Evolutionary conservation across 2,329 filamentous ascomycete genomes (phyloP), one percentile per base, ranked within the genome.

Genomic region (Botryosphaeria dothidea): DNA sequence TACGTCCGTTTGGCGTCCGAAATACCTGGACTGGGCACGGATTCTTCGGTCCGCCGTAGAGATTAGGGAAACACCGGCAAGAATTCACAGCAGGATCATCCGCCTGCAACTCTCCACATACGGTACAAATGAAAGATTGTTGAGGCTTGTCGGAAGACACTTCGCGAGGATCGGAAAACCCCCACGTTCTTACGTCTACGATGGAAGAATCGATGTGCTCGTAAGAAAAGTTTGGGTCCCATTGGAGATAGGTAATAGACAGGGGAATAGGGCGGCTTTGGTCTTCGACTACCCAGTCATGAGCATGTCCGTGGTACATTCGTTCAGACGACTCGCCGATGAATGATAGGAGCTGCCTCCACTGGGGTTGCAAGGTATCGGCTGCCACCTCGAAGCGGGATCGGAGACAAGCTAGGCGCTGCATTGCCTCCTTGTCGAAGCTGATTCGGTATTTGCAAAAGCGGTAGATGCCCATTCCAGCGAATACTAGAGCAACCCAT

Each of bases 391-490:
- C 82, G n/a, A 86, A 78, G 17, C 82, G 77, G 29, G 81, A 78
- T 45, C 78, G 73, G 8, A 85, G 70, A 34, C 75, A 75, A 17
- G 76, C 75, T 6, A 87, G 74, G 1, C 79, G 79, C 38, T 79
- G 76, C 73, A 85, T 82, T 3, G 84, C 81, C 17, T 83, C 82
- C 4, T 79, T 77, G 46, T 81, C 79, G 69, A 86, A 86, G 4
- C 82, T 82, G 0, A 83, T 81, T 48, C 85, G 80, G 70, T 87
- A 87, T 70, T 87, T 87, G 80, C 84, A 87, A 71, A 86, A 85
- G 7, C 85, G 79, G 71, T 87, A 87, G 15, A 87, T 80, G 1
- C 85, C 85, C 74, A 84, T 83, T 36, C 85, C 84, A 4, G 85
- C 81, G 68, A 87, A 87, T 1, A 86, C 81, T 3, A 87, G 77